Evolutionary conservation across 192 early-diverging fungal genomes (phyloP).

Genomic region (Coemansia sp.): DNA sequence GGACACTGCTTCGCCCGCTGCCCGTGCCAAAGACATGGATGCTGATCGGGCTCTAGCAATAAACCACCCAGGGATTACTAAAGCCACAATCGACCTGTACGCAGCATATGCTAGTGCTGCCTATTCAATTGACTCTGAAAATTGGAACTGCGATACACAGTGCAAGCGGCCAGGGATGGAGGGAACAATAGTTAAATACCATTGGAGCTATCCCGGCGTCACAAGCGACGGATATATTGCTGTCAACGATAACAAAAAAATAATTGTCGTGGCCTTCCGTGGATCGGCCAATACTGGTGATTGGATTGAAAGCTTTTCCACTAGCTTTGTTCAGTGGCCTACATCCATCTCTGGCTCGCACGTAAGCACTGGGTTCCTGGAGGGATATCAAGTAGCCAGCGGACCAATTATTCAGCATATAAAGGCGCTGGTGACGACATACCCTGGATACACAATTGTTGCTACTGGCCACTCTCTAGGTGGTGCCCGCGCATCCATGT

Average conservation of each 20-base stretch:
- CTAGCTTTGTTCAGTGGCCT: constrained; percentile 6
- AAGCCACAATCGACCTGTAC: neutral
- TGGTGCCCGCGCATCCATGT: constrained; percentile 30
- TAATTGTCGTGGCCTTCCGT: constrained; percentile 25
- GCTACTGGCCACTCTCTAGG: constrained; percentile 43
- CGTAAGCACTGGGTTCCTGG: constrained; percentile 28
- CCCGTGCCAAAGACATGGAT: neutral
- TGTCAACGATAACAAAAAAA: constrained; percentile 6
- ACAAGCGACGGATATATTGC: constrained; percentile 31
- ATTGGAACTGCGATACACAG: constrained; percentile 24
- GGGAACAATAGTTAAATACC: constrained; percentile 16
- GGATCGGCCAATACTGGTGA: constrained; percentile 13
- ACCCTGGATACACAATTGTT: constrained; percentile 27
- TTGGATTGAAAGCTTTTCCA: constrained; percentile 12
- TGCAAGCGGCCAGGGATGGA: constrained; percentile 18
- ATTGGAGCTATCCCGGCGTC: constrained; percentile 12
- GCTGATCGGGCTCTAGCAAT: no score
- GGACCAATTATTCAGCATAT: constrained; percentile 2
- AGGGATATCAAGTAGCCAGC: constrained; percentile 16
- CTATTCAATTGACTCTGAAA: neutral
- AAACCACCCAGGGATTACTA: neutral
- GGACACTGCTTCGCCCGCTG: no score
- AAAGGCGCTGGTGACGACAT: constrained; percentile 5
- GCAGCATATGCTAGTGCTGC: constrained; percentile 5
- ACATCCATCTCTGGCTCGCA: constrained; percentile 6